Evolutionary conservation across 2,329 filamentous ascomycete genomes (phyloP).

Genomic region (Cephalotrichum gorgonifer): DNA sequence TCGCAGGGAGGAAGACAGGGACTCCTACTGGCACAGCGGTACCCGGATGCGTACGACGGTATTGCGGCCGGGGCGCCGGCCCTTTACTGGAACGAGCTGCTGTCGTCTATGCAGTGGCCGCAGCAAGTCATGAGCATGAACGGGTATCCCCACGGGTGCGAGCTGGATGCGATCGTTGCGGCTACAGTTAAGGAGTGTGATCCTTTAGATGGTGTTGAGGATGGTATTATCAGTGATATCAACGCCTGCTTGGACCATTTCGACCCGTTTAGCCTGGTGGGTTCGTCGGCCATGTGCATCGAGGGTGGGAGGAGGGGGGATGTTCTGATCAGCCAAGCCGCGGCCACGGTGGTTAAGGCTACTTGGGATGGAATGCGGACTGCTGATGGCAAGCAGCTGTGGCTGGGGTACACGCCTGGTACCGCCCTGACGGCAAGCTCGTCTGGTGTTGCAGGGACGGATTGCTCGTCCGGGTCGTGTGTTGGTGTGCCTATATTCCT

Average conservation of each 20-base stretch:
- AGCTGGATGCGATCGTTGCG: slow-evolving; percentile 40
- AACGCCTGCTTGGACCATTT: slow-evolving; percentile 24
- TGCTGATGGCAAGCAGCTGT: too few species aligned
- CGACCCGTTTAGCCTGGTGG: slow-evolving; percentile 9
- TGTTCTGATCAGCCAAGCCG: slow-evolving; percentile 23
- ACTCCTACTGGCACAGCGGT: slow-evolving; percentile 31
- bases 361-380: too few species aligned
- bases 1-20: slow-evolving; percentile 38
- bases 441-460: background rate
- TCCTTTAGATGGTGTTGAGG: slow-evolving; percentile 39
- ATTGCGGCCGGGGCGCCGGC: slow-evolving; percentile 33
- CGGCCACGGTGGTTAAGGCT: too few species aligned
- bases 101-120: slow-evolving; percentile 11
- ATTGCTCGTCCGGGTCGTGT: background rate
- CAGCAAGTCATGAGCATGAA: slow-evolving; percentile 28
- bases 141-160: slow-evolving; percentile 32
- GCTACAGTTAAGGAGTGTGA: slow-evolving; percentile 44
- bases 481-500: slow-evolving; percentile 10
- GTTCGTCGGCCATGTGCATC: slow-evolving; percentile 25
- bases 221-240: slow-evolving; percentile 36
- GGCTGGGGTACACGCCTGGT: too few species aligned
- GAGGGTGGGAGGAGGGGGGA: slow-evolving; percentile 11
- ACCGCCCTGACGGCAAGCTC: too few species aligned
- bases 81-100: slow-evolving; percentile 26
- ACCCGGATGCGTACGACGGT: slow-evolving; percentile 29